phyloP scores from a whole-genome alignment of 345 rosid genomes.

The Populus alba region DNA sequence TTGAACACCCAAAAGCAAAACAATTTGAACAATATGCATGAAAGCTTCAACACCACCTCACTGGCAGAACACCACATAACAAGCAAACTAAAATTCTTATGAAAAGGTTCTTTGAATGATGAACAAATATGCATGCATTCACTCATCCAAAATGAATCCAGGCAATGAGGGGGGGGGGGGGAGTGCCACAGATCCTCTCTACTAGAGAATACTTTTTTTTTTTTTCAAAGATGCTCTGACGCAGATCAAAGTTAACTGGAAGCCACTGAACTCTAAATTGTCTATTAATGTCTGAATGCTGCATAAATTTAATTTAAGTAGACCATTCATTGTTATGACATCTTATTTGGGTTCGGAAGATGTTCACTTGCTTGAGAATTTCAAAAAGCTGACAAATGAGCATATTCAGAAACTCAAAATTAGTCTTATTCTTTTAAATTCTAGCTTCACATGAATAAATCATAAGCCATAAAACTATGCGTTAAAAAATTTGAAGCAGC shows the following conservation, averaged over 20 bases:
- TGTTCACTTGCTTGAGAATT: conserved; percentile 1
- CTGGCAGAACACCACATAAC: background rate
- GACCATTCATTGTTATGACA: background rate
- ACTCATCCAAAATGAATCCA: background rate
- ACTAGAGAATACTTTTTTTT: background rate
- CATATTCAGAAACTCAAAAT: background rate
- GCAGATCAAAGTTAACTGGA: background rate
- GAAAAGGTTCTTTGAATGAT: background rate
- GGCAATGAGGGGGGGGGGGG: background rate
- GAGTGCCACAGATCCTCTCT: background rate
- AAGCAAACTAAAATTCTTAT: background rate
- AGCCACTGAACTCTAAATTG: background rate
- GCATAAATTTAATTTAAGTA: background rate
- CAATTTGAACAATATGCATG: background rate
- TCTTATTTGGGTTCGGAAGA: background rate
- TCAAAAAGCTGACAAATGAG: background rate
- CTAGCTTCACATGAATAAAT: background rate
- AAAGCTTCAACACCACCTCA: background rate
- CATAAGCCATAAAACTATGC: background rate
- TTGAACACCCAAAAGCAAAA: background rate
- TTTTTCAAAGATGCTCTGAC: background rate
- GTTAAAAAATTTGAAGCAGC: background rate
- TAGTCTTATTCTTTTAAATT: background rate
- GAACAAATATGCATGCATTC: background rate
- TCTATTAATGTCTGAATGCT: background rate